Conservation (phyloP, 2,329 filamentous ascomycete species). For the Stemphylium vesicarium region DNA sequence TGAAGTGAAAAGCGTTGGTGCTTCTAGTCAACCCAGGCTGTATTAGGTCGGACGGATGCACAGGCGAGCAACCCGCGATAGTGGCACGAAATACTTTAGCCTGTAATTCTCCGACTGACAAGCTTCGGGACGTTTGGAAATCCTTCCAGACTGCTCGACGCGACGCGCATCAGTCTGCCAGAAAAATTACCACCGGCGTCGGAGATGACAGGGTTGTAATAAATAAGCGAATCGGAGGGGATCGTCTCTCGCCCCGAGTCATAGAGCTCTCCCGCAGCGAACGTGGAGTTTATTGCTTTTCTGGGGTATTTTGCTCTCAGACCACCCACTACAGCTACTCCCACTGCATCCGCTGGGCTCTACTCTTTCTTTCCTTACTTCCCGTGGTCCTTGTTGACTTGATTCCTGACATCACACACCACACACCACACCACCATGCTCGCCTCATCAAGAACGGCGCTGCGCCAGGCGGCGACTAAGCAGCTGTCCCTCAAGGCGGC, state of each 20-base stretch:
- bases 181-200: constrained; percentile 28
- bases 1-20: constrained; percentile 7
- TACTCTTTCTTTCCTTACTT: constrained; percentile 17
- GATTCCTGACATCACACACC: constrained; percentile 7
- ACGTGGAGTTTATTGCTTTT: constrained; percentile 28
- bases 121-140: too few species aligned
- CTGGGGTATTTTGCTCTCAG: constrained; percentile 39
- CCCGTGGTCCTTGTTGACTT: constrained; percentile 10
- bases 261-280: constrained; percentile 20
- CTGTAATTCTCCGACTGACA: too few species aligned
- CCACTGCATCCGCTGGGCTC: constrained; percentile 11
- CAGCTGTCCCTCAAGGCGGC: constrained; percentile 41
- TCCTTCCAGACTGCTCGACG: constrained; percentile 1
- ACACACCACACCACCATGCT: constrained; percentile 38
- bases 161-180: constrained; percentile 14
- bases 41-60: too few species aligned
- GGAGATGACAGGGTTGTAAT: constrained; percentile 19
- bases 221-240: constrained; percentile 24
- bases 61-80: too few species aligned
- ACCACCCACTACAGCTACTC: constrained; percentile 25
- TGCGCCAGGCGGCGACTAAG: constrained; percentile 48
- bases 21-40: neutral
- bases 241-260: constrained; percentile 17
- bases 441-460: constrained; percentile 46
- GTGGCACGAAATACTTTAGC: neutral